Conservation (phyloP, 768 basidiomycete species). For the Tricholomella constricta region DNA sequence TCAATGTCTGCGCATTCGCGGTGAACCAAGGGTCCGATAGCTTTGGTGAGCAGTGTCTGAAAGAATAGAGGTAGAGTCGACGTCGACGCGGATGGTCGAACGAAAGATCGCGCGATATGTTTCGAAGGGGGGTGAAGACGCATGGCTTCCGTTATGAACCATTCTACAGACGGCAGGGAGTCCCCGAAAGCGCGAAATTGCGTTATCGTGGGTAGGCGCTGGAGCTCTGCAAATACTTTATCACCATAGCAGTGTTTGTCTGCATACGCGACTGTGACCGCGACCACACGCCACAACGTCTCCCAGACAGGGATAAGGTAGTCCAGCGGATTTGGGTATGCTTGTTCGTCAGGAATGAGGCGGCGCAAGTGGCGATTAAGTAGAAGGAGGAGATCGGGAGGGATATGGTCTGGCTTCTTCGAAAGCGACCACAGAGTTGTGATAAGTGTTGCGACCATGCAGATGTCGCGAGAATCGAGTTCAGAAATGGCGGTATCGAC, state of each 20-base stretch:
- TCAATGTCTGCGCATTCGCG: constrained; percentile 39
- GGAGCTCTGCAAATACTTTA: constrained; percentile 38
- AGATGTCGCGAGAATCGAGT: constrained; percentile 35
- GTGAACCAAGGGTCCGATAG: constrained; percentile 6
- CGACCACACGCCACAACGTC: constrained; percentile 62
- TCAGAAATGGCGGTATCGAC: constrained; percentile 28
- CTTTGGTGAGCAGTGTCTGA: not conserved
- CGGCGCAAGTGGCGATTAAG: constrained; percentile 38
- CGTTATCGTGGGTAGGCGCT: constrained; percentile 26
- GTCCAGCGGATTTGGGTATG: constrained; percentile 45
- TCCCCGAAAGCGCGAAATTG: constrained; percentile 28
- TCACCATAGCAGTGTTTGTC: constrained; percentile 24
- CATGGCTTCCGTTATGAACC: constrained; percentile 45
- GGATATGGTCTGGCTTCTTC: constrained; percentile 35
- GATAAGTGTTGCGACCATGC: constrained; percentile 40
- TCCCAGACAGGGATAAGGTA: constrained; percentile 63
- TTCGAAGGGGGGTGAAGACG: constrained; percentile 54
- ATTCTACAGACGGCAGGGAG: constrained; percentile 32
- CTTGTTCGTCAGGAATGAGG: constrained; percentile 39
- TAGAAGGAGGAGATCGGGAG: constrained; percentile 29
- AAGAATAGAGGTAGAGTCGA: not conserved
- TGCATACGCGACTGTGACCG: constrained; percentile 41
- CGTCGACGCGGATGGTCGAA: not conserved
- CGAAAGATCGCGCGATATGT: constrained; percentile 39
- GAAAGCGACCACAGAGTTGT: constrained; percentile 50